These are phyloP conservation scores for Pythium graminicola DNA, from an alignment of 352 stramenopile genomes.

Conservation along the genomic window DNA sequence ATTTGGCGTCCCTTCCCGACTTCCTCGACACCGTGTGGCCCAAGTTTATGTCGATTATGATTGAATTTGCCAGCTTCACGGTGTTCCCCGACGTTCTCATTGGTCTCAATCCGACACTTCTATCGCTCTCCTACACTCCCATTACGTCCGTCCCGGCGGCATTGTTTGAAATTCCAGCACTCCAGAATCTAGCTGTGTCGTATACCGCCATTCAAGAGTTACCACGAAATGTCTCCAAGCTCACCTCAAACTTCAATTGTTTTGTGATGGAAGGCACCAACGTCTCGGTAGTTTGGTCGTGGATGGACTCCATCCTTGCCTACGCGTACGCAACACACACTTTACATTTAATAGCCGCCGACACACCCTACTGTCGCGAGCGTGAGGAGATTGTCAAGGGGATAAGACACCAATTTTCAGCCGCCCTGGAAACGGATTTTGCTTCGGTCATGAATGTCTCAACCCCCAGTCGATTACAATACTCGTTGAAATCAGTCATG, in stretches of 20 bases:
- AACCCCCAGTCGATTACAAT: background rate
- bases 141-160: background rate
- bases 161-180: background rate
- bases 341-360: background rate
- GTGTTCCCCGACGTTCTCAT: background rate
- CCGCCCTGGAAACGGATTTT: background rate
- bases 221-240: background rate
- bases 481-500: too few relatives aligned
- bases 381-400: background rate
- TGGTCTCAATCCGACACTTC: background rate
- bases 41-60: background rate
- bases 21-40: slow-evolving; percentile 2
- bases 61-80: slow-evolving; percentile 3
- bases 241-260: background rate
- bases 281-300: background rate
- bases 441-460: background rate
- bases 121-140: background rate
- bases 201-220: background rate
- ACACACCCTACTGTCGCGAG: background rate
- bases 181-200: background rate
- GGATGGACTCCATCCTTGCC: background rate
- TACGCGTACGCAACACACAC: background rate
- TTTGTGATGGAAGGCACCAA: background rate
- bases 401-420: background rate
- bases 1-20: background rate